Percentiles rank a stretch among this genome's conserved stretches.
These are phyloP conservation scores for Ramularia collo-cygni DNA, from an alignment of 2,329 filamentous ascomycete genomes.

Conservation along the genomic window DNA sequence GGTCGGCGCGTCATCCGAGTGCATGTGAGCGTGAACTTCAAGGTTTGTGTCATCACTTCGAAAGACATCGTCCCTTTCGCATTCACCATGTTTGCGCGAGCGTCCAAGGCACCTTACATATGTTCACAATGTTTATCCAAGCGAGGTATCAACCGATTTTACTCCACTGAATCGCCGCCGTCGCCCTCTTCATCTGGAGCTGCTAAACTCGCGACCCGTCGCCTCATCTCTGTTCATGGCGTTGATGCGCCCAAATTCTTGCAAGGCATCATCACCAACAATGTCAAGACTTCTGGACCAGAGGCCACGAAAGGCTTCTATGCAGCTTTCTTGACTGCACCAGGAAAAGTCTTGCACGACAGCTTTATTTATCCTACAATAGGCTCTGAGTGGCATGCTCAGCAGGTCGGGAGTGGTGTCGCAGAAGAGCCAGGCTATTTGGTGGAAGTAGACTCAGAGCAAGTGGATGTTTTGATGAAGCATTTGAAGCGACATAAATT, in stretches of 20 bases:
- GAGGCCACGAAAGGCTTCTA: constrained; percentile 56
- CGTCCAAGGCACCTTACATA: constrained; percentile 12
- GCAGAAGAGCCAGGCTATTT: constrained; percentile 53
- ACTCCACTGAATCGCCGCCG: constrained; percentile 9
- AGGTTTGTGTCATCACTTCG: too few relatives aligned
- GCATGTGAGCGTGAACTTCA: too few relatives aligned
- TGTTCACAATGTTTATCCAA: constrained; percentile 18
- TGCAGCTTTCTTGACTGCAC: constrained; percentile 75
- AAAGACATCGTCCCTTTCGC: neutral
- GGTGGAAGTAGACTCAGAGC: constrained; percentile 71
- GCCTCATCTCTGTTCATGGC: constrained; percentile 72
- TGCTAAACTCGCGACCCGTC: constrained; percentile 60
- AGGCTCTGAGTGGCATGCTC: constrained; percentile 26
- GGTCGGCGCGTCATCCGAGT: too few relatives aligned
- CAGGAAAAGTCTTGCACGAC: constrained; percentile 77
- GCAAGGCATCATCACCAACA: constrained; percentile 78
- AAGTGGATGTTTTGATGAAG: constrained; percentile 56
- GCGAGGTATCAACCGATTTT: constrained; percentile 11
- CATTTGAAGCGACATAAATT: constrained; percentile 84
- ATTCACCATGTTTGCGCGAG: constrained; percentile 10
- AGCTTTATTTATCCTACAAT: constrained; percentile 74
- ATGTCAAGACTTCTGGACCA: constrained; percentile 44
- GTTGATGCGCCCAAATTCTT: constrained; percentile 76
- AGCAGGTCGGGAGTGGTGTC: constrained; percentile 10
- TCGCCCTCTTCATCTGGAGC: constrained; percentile 47